phyloP scores from a whole-genome alignment of 1,139 yeast genomes.

The Yamadazyma taylorii region DNA sequence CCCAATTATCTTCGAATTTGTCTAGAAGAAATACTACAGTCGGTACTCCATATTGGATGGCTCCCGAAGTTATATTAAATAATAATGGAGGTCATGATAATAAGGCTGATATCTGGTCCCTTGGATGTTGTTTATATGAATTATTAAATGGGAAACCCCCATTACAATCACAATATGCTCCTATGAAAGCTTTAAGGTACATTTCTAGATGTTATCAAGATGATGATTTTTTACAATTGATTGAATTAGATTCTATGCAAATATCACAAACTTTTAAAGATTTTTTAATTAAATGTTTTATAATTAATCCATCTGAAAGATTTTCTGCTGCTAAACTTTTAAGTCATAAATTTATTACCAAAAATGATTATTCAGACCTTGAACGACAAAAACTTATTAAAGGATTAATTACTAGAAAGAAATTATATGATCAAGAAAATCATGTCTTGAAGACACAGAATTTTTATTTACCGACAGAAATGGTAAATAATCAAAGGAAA shows the following conservation, averaged over 20 bases:
- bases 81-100: constrained; percentile 74
- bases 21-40: constrained; percentile 86
- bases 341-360: constrained; percentile 56
- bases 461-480: constrained; percentile 43
- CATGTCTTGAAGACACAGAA: constrained; percentile 34
- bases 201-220: constrained; percentile 41
- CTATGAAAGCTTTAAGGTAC: constrained; percentile 71
- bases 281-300: constrained; percentile 64
- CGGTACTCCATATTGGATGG: constrained; percentile 99
- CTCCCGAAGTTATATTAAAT: constrained; percentile 91
- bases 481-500: constrained; percentile 33
- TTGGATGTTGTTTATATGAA: constrained; percentile 89
- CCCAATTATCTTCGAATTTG: constrained; percentile 76
- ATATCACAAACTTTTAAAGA: constrained; percentile 41
- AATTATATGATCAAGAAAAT: constrained; percentile 44
- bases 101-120: constrained; percentile 93
- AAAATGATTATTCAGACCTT: constrained; percentile 6
- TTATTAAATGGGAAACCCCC: constrained; percentile 86
- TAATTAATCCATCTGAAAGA: constrained; percentile 59
- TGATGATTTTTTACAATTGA: constrained; percentile 34
- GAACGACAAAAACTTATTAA: constrained; percentile 20
- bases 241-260: constrained; percentile 26
- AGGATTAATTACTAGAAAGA: constrained; percentile 38
- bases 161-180: constrained; percentile 61
- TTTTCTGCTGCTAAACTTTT: constrained; percentile 60